Evolutionary conservation across 805 yeast genomes (phyloP).

Genomic region (Jamesozyma spencerorum): DNA sequence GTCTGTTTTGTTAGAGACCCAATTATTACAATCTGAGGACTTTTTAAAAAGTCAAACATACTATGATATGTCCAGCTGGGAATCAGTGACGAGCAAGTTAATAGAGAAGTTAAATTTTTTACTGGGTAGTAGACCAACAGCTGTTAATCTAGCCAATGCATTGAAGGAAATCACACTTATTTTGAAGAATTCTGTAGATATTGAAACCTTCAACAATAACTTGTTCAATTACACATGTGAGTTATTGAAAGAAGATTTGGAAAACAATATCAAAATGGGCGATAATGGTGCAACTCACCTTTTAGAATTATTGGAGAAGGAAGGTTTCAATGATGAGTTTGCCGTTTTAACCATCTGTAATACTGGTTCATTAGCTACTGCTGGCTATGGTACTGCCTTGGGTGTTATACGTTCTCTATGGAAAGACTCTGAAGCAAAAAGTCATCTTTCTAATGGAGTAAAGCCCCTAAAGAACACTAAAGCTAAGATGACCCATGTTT

Average conservation of each 20-base stretch:
- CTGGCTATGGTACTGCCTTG: conserved; percentile 95
- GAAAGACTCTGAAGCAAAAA: conserved; percentile 32
- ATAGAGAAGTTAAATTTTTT: conserved; percentile 49
- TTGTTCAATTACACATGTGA: conserved; percentile 40
- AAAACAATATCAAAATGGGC: conserved; percentile 74
- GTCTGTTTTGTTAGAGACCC: conserved; percentile 67
- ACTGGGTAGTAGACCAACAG: conserved; percentile 83
- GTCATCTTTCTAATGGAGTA: conserved; percentile 14
- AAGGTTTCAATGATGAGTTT: conserved; percentile 53
- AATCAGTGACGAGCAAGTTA: conserved; percentile 32
- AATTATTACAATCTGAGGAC: conserved; percentile 24
- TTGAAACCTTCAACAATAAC: conserved; percentile 16
- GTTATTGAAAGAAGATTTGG: conserved; percentile 65
- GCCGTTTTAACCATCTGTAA: conserved; percentile 88
- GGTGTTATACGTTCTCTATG: conserved; percentile 79
- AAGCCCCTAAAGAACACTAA: conserved; percentile 19
- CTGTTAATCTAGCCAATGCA: conserved; percentile 83
- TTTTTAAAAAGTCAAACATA: conserved; percentile 19
- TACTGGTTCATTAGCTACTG: conserved; percentile 93
- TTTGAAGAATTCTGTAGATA: conserved; percentile 25
- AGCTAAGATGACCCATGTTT: conserved; percentile 58
- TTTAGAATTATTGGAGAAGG: conserved; percentile 33
- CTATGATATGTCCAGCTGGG: conserved; percentile 29
- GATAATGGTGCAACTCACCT: conserved; percentile 71
- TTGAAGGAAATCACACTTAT: conserved; percentile 29